phyloP scores from a whole-genome alignment of 2,329 filamentous ascomycete genomes.

The Podosphaera xanthii region DNA sequence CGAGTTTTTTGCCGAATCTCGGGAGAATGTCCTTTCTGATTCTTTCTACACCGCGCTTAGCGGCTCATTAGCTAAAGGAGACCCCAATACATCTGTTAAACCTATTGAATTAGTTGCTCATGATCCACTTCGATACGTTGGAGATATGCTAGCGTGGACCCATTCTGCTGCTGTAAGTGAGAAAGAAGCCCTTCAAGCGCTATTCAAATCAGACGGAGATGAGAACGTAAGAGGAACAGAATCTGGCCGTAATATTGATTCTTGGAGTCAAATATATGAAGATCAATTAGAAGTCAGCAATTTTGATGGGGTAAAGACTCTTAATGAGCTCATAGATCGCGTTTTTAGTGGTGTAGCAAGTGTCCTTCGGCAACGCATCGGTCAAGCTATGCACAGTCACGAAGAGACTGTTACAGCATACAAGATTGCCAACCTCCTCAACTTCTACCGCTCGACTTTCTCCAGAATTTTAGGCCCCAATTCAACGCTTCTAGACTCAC shows the following conservation, averaged over 20 bases:
- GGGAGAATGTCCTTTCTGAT: conserved; percentile 70
- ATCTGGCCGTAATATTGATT: conserved; percentile 57
- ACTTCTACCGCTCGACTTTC: conserved; percentile 77
- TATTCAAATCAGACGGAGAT: conserved; percentile 79
- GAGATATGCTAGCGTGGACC: conserved; percentile 94
- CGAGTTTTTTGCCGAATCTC: conserved; percentile 75
- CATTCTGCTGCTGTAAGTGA: conserved; percentile 90
- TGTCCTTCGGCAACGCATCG: conserved; percentile 69
- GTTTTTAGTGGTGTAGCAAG: conserved; percentile 62
- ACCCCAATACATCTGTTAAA: conserved; percentile 38
- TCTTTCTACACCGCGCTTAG: conserved; percentile 76
- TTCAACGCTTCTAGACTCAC: conserved; percentile 45
- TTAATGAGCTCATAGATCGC: conserved; percentile 70
- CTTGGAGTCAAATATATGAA: conserved; percentile 49
- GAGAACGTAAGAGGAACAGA: conserved; percentile 68
- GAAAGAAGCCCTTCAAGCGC: conserved; percentile 67
- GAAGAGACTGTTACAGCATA: conserved; percentile 77
- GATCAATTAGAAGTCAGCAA: conserved; percentile 28
- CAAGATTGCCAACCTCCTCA: conserved; percentile 69
- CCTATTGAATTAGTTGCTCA: conserved; percentile 89
- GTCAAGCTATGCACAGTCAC: conserved; percentile 79
- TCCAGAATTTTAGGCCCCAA: conserved; percentile 48
- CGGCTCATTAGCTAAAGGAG: conserved; percentile 36
- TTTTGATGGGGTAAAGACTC: conserved; percentile 62
- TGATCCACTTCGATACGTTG: conserved; percentile 74